Base-by-base conservation (phyloP, 2,329 filamentous ascomycete genomes). In the Alternaria angustiovoidea region DNA sequence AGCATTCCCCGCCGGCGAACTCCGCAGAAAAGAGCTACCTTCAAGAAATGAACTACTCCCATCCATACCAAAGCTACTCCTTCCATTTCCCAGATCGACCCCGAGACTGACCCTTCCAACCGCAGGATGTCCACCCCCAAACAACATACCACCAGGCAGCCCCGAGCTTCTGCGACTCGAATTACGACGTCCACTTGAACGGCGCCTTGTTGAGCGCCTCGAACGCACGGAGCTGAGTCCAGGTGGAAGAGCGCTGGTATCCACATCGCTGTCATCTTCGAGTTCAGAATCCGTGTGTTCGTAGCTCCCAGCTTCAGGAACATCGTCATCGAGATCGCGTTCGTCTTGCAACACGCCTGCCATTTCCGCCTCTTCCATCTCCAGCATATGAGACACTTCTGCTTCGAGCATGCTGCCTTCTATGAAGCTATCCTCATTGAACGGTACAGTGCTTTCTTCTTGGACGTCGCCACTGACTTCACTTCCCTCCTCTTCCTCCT, bases 271-370 rank as follows among this genome's bases (percentile, higher is more conserved):
- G 11, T 68, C 69, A 59, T 83, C 81, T 53, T 84, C 81, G 1
- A 81, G 65, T 61, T 85, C 83, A 12, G 83, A 85, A 64, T 86
- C 84, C 3, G 84, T 86, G 64, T 85, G 84, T 67, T 86, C 80
- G 64, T 85, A 86, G 64, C 80, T 82, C 22, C 83, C 84, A 5
- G 82, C 83, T 64, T 85, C 83, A 0, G 83, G 84, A 22, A 85
- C 77, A 60, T 82, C 82, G 54, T 84, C 83, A 65, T 86, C 83
- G 7, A 83, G 65, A 53, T 83, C 82, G 42, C 81, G 77, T 61
- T 82, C 81, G 53, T 84, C 82, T 57, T 81, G 78, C n/a, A 82
- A 73, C 4, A 80, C 77, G 44, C 81, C 82, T 14, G 77, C 79
- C 68, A 82, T 75, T 69, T 82, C 81, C 11, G 81, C 81, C 63